Evolutionary conservation across 305 asterid species (phyloP).

Genomic region (Ilex paraguariensis): DNA sequence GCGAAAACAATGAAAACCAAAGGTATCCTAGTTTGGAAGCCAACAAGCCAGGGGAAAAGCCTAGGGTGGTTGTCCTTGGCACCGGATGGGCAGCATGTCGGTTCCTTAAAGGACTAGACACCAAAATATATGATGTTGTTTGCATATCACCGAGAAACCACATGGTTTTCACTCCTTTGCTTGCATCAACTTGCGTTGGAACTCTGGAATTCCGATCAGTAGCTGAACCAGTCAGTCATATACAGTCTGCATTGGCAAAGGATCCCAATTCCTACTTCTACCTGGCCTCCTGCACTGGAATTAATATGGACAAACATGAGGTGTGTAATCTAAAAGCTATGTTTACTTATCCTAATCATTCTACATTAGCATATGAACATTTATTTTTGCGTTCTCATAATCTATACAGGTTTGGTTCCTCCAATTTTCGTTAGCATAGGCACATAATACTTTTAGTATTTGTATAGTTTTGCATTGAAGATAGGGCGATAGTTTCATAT

Average conservation of each 20-base stretch:
- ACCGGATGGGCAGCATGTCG: slow-evolving; percentile 97
- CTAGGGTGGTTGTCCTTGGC: slow-evolving; percentile 90
- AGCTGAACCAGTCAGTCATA: slow-evolving; percentile 80
- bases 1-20: slow-evolving; percentile 39
- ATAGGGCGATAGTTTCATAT: too few relatives aligned
- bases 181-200: slow-evolving; percentile 95
- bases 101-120: slow-evolving; percentile 80
- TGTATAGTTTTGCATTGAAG: too few relatives aligned
- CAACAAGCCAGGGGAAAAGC: slow-evolving; percentile 79
- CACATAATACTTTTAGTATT: too few relatives aligned
- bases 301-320: slow-evolving; percentile 70
- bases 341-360: too few relatives aligned
- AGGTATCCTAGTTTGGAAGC: slow-evolving; percentile 69
- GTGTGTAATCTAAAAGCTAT: slow-evolving; percentile 33
- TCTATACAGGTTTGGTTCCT: too few relatives aligned
- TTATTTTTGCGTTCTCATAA: too few relatives aligned
- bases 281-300: slow-evolving; percentile 63
- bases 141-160: slow-evolving; percentile 93
- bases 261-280: slow-evolving; percentile 83
- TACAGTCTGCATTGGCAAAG: slow-evolving; percentile 73
- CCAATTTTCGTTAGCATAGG: too few relatives aligned
- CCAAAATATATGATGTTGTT: slow-evolving; percentile 68
- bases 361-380: too few relatives aligned
- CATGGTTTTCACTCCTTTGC: slow-evolving; percentile 93
- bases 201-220: slow-evolving; percentile 90